Percentiles rank a stretch among this genome's conserved stretches.
phyloP scores from a whole-genome alignment of 805 yeast species.

The Starmera dryadoides region DNA sequence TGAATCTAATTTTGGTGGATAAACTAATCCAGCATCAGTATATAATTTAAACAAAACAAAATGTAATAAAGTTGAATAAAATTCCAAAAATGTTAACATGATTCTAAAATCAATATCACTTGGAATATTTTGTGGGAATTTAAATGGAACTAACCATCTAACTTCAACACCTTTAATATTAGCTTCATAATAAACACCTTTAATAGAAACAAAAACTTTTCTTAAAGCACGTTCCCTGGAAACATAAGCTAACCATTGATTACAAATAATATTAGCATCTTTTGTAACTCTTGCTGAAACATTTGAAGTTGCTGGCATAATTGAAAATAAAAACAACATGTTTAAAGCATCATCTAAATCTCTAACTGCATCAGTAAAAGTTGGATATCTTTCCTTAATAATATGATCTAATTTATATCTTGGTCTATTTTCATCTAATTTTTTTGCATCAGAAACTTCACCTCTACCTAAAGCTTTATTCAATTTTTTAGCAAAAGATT shows the following conservation, averaged over 20 bases:
- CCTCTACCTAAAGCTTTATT: conserved; percentile 88
- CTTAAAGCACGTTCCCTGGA: conserved; percentile 76
- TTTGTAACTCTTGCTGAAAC: conserved; percentile 76
- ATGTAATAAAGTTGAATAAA: conserved; percentile 86
- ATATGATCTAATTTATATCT: conserved; percentile 82
- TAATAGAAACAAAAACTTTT: conserved; percentile 92
- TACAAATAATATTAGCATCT: conserved; percentile 80
- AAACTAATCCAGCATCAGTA: conserved; percentile 76
- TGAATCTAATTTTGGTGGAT: conserved; percentile 80
- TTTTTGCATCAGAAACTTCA: conserved; percentile 82
- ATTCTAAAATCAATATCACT: conserved; percentile 91
- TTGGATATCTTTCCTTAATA: conserved; percentile 92
- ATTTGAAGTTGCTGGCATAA: conserved; percentile 88
- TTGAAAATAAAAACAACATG: conserved; percentile 90
- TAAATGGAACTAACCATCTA: conserved; percentile 95
- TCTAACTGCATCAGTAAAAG: conserved; percentile 84
- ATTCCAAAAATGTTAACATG: conserved; percentile 94
- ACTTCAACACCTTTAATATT: conserved; percentile 84
- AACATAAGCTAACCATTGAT: conserved; percentile 93
- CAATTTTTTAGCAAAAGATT: conserved; percentile 86
- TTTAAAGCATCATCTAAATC: conserved; percentile 94
- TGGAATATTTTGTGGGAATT: conserved; percentile 94
- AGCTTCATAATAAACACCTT: conserved; percentile 96
- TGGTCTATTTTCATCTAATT: conserved; percentile 74
- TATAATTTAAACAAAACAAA: conserved; percentile 82